Evolutionary conservation across 176 grass and related monocot genomes (phyloP), one percentile per base, ranked within the genome.

Genomic region (Avena atlantica): DNA sequence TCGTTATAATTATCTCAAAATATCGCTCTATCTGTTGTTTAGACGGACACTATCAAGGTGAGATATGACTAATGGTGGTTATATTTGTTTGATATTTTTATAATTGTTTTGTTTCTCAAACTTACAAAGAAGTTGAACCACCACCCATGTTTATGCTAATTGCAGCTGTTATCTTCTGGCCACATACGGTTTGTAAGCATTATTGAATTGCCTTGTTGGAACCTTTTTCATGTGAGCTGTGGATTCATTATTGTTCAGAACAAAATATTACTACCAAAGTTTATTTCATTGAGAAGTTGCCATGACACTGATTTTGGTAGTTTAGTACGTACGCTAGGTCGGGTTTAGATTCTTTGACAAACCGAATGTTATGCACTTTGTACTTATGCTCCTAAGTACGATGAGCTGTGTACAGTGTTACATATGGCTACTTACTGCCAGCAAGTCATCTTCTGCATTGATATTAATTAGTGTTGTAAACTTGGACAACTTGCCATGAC

Each of bases 221-320:
- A 60, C 36, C 55, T n/a, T 49, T 62, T 50, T 24, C 57, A 14
- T 15, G 9, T 81, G 66, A 63, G 58, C 6, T n/a, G n/a, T 76
- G 44, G 83, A 85, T 76, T 53, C 59, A n/a, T n/a, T n/a, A 53
- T 66, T 77, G 59, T 66, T 19, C 21, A 66, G 72, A 52, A 66
- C 36, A 79, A 65, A 48, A 20, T 81, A 81, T 42, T n/a, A n/a
- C n/a, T 29, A 1, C 50, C 36, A 68, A 50, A 40, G 37, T 25
- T 87, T 45, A 13, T 23, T 23, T 83, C 49, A 7, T 77, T 47
- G 7, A 74, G 49, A 84, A 74, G 15, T 84, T 83, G 61, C 4
- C 56, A 34, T 70, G 25, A 5, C 23, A 74, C 15, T 21, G 11
- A 74, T 11, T 25, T 64, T 71, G 2, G 21, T 20, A n/a, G 67